Conservation (phyloP, 2,329 filamentous ascomycete species). For the Colletotrichum aenigma region DNA sequence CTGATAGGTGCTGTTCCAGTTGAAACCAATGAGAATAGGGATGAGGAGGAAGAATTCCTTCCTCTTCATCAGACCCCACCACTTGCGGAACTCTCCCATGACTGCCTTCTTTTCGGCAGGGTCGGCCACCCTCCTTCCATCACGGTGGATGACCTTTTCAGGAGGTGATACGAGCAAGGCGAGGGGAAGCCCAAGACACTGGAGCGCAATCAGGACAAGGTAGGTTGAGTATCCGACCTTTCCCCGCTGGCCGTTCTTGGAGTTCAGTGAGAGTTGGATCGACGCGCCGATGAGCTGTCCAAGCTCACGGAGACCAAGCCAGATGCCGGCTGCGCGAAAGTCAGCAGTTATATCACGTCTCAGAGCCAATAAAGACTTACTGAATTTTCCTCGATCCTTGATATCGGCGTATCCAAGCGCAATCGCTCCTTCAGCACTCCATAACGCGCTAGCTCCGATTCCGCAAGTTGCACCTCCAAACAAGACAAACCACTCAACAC, state of each 20-base stretch:
- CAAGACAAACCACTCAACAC: no score
- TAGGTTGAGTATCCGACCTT: slow-evolving; percentile 49
- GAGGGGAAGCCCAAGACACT: slow-evolving; percentile 49
- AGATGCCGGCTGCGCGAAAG: slow-evolving; percentile 45
- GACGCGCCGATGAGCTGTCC: slow-evolving; percentile 57
- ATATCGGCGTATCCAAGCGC: slow-evolving; percentile 34
- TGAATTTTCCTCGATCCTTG: slow-evolving; percentile 47
- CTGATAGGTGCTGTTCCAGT: slow-evolving; percentile 55
- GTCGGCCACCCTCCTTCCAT: slow-evolving; percentile 33
- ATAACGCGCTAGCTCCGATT: no score
- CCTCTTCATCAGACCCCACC: slow-evolving; percentile 41
- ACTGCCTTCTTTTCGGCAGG: slow-evolving; percentile 40
- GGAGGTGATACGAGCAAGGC: slow-evolving; percentile 49
- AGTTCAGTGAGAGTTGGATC: slow-evolving; percentile 55
- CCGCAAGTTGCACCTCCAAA: no score
- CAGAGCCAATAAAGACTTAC: background rate
- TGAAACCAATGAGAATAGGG: slow-evolving; percentile 52
- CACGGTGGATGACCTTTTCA: slow-evolving; percentile 45
- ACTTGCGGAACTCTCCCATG: slow-evolving; percentile 38
- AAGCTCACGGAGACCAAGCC: slow-evolving; percentile 56
- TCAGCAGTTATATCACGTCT: background rate
- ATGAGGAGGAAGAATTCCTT: slow-evolving; percentile 52
- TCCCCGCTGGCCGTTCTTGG: slow-evolving; percentile 42
- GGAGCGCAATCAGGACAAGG: slow-evolving; percentile 44
- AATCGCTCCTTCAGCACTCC: slow-evolving; percentile 32